Evolutionary conservation across 345 rosid genomes (phyloP).

Genomic region (Melaleuca alternifolia): DNA sequence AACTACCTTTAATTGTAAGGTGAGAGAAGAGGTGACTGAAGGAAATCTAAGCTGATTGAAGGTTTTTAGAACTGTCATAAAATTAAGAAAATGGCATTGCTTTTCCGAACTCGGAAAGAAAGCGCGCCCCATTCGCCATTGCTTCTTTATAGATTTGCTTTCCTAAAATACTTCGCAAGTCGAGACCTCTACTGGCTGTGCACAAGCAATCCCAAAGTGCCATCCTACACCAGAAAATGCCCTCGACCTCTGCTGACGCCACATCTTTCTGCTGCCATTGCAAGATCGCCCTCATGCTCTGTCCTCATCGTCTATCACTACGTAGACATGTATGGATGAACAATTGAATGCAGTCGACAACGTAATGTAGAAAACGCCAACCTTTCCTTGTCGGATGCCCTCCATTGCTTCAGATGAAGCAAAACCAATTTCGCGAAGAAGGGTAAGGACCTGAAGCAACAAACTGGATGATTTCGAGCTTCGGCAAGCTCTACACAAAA

Average conservation of each 20-base stretch:
- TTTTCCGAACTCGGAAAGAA: too few species aligned
- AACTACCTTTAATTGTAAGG: neutral
- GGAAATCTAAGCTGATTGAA: neutral
- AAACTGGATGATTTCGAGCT: neutral
- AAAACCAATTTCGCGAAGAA: neutral
- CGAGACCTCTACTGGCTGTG: neutral
- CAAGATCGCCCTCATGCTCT: neutral
- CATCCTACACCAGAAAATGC: conserved; percentile 87
- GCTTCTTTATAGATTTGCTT: too few species aligned
- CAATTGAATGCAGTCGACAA: neutral
- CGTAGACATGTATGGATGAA: neutral
- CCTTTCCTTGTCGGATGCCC: conserved; percentile 91
- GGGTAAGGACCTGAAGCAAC: neutral
- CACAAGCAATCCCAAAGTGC: conserved; percentile 8
- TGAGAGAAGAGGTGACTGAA: neutral
- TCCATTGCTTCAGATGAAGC: conserved; percentile 48
- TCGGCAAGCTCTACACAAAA: too few species aligned
- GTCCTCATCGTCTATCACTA: too few species aligned
- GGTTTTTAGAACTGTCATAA: neutral
- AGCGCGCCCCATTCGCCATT: too few species aligned
- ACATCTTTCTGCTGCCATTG: conserved; percentile 9
- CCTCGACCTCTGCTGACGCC: conserved; percentile 91
- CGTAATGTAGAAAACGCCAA: conserved; percentile 5
- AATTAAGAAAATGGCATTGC: too few species aligned
- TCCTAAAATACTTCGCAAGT: neutral